phyloP scores from a whole-genome alignment of 2,329 filamentous ascomycete species.

The Sporothrix variecibatus region DNA sequence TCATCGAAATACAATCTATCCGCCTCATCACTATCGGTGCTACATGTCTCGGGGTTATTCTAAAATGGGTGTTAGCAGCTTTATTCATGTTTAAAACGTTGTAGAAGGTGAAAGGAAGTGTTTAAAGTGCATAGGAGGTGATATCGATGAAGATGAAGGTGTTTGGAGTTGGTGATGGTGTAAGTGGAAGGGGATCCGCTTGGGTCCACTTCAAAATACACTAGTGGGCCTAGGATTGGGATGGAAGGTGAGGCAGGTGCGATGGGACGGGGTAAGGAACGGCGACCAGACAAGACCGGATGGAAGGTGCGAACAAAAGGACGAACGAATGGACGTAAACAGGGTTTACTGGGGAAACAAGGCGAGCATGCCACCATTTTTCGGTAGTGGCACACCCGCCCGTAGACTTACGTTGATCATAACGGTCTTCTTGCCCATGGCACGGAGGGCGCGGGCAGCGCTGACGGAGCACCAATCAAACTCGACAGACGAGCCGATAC shows the following conservation, averaged over 20 bases:
- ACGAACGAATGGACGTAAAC: not conserved
- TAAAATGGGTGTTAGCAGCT: conserved; percentile 50
- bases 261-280: not conserved
- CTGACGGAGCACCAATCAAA: conserved; percentile 99
- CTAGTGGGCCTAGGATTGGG: not conserved
- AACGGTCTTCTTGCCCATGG: conserved; percentile 93
- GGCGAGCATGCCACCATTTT: conserved; percentile 14
- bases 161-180: not conserved
- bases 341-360: not conserved
- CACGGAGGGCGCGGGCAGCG: conserved; percentile 76
- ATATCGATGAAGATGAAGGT: not conserved
- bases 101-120: conserved; percentile 21
- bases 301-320: not conserved
- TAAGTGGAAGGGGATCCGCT: not conserved
- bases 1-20: conserved; percentile 97
- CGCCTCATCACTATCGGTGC: conserved; percentile 85
- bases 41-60: conserved; percentile 72
- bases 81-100: not conserved
- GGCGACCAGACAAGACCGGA: no score
- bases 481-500: conserved; percentile 95
- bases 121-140: not conserved
- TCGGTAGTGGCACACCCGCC: not conserved
- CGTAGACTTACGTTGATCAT: conserved; percentile 79
- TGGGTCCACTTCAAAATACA: not conserved
- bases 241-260: not conserved